These are phyloP conservation scores for Volvariella surrecta DNA, from an alignment of 1,284 basidiomycete species.

Conservation along the genomic window DNA sequence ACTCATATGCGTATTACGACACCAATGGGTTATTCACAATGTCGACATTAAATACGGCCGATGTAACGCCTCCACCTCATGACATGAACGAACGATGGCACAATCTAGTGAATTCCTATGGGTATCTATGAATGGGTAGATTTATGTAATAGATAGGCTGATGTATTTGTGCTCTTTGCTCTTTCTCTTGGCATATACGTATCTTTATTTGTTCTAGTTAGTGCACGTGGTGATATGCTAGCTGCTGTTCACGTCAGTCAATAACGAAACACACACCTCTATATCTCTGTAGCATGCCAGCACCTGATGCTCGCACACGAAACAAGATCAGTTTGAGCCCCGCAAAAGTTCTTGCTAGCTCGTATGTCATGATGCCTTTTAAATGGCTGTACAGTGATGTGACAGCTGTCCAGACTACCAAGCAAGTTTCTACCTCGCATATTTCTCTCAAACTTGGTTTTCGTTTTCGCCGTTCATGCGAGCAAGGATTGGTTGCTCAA, in stretches of 20 bases:
- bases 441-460: constrained; percentile 48
- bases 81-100: too few species aligned
- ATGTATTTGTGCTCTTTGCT: neutral
- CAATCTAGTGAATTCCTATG: too few species aligned
- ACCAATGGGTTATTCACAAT: too few species aligned
- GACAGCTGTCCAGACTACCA: constrained; percentile 13
- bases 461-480: constrained; percentile 52
- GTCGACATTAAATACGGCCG: too few species aligned
- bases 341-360: constrained; percentile 40
- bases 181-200: constrained; percentile 9
- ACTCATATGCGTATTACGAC: too few species aligned
- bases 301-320: constrained; percentile 59
- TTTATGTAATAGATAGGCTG: too few species aligned
- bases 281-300: constrained; percentile 40
- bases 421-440: constrained; percentile 44
- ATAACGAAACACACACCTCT: neutral
- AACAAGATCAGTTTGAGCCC: constrained; percentile 58
- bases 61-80: too few species aligned
- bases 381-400: neutral
- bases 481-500: constrained; percentile 58
- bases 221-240: neutral
- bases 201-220: constrained; percentile 21
- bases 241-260: neutral
- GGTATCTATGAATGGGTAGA: too few species aligned
- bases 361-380: constrained; percentile 30